These are phyloP conservation scores for Somion occarium DNA, from an alignment of 1,284 basidiomycete genomes.

Conservation along the genomic window DNA sequence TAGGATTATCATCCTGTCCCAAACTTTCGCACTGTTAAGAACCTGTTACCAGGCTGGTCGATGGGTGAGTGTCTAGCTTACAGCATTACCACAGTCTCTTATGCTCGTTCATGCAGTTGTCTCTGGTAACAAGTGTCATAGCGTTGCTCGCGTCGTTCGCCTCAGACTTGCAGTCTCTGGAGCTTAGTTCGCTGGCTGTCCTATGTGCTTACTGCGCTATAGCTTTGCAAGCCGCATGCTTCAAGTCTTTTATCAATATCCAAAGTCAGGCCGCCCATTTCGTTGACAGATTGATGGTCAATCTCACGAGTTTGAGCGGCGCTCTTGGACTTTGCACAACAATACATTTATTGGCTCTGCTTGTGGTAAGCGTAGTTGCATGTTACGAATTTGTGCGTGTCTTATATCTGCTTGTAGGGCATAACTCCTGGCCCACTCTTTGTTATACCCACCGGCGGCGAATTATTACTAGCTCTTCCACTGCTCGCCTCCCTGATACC, in stretches of 20 bases:
- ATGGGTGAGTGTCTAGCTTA: not conserved
- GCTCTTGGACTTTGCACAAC: not conserved
- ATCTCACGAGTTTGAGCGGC: not conserved
- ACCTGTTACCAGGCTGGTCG: not conserved
- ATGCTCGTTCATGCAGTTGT: not conserved
- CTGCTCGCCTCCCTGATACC: not conserved
- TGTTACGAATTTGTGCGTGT: too few relatives aligned
- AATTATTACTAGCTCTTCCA: not conserved
- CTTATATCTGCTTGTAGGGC: too few relatives aligned
- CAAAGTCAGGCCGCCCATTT: not conserved
- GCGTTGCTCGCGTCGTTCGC: not conserved
- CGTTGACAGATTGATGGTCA: not conserved
- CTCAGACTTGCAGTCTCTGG: not conserved
- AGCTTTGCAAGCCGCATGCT: not conserved
- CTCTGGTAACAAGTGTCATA: not conserved
- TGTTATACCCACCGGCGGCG: not conserved
- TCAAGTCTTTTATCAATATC: not conserved
- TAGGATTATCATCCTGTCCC: not conserved
- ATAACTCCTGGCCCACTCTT: not conserved
- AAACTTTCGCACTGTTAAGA: not conserved
- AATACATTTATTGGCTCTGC: not conserved
- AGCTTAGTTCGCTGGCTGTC: not conserved
- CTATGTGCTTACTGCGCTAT: not conserved
- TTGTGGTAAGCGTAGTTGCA: not conserved
- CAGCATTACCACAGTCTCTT: not conserved